Evolutionary conservation across 2,329 filamentous ascomycete genomes (phyloP), one percentile per base, ranked within the genome.

Genomic region (Trichophyton equinum): DNA sequence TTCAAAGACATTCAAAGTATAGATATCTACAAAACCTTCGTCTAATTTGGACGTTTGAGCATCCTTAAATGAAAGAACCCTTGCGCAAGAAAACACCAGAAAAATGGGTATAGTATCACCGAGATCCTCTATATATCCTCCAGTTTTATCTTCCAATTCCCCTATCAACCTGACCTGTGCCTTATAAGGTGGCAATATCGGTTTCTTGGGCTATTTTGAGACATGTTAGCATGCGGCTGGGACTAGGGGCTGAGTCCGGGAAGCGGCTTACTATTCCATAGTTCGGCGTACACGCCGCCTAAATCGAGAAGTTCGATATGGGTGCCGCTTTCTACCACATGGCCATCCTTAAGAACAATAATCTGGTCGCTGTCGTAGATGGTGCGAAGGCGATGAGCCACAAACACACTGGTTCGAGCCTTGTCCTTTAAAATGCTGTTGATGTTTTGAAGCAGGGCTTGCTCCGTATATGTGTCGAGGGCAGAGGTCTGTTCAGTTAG

Each of bases 301-400:
- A 77, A 78, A 66, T 94, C 87, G 64, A 97, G 84, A 62, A 99
- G 76, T 71, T 94, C 83, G 62, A 87, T 82, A 73, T 99, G 94
- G 15, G 88, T 95, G 13, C 94, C 94, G 73, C 83, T 85, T 76
- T 97, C 94, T 1, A 86, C 89, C n/a, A 97, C 91, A 13, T 78
- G 79, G 0, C 94, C 94, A 63, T 88, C 85, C 70, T 86, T 87
- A 61, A 97, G 77, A 42, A 97, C 94, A 68, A 97, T 91, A 67
- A 97, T 97, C 67, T 91, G 78, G 74, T 97, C 88, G 44, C 89
- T 89, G 69, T 97, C 94, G 69, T 89, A 95, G 65, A 99, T 96
- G 0, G 94, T 97, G 59, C 92, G 83, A 62, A 99, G 76, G 18
- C 94, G 83, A 73, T 97, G 94, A 5, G 94, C 94, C 4, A 99